A percentile compares a stretch with the other conserved stretches of the same genome.
Conservation (phyloP, 2,329 filamentous ascomycete species). For the Colletotrichum chrysophilum region DNA sequence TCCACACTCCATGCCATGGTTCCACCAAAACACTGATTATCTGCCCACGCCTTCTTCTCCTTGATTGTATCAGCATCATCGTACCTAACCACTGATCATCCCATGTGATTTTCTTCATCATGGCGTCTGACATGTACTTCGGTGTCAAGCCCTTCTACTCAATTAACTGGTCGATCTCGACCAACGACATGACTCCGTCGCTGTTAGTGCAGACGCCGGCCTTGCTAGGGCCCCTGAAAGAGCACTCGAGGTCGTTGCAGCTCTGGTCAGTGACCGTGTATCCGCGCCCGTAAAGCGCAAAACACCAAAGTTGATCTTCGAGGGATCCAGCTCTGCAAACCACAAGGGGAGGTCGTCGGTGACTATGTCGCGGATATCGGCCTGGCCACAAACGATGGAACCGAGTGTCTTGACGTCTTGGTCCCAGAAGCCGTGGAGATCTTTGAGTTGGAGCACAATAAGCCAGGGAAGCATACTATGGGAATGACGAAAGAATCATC, state of each 20-base stretch:
- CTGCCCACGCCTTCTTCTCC: slow-evolving; percentile 31
- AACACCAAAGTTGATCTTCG: slow-evolving; percentile 51
- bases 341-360: slow-evolving; percentile 42
- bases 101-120: slow-evolving; percentile 31
- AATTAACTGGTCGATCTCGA: slow-evolving; percentile 36
- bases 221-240: slow-evolving; percentile 27
- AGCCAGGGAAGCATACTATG: too few species aligned
- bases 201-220: slow-evolving; percentile 31
- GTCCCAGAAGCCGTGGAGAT: slow-evolving; percentile 49
- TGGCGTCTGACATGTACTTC: slow-evolving; percentile 10
- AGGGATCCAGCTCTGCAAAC: slow-evolving; percentile 41
- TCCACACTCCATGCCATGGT: slow-evolving; percentile 37
- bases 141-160: slow-evolving; percentile 23
- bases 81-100: slow-evolving; percentile 30
- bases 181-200: slow-evolving; percentile 32
- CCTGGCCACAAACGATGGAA: slow-evolving; percentile 38
- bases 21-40: slow-evolving; percentile 33
- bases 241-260: slow-evolving; percentile 31
- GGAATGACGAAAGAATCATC: too few species aligned
- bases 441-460: too few species aligned
- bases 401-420: slow-evolving; percentile 32
- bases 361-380: slow-evolving; percentile 47
- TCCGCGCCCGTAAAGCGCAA: slow-evolving; percentile 52
- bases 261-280: slow-evolving; percentile 36
- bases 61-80: slow-evolving; percentile 27